Evolutionary conservation across 2,329 filamentous ascomycete species (phyloP), one percentile per base, ranked within the genome.

Genomic region (Alternaria metachromatica): DNA sequence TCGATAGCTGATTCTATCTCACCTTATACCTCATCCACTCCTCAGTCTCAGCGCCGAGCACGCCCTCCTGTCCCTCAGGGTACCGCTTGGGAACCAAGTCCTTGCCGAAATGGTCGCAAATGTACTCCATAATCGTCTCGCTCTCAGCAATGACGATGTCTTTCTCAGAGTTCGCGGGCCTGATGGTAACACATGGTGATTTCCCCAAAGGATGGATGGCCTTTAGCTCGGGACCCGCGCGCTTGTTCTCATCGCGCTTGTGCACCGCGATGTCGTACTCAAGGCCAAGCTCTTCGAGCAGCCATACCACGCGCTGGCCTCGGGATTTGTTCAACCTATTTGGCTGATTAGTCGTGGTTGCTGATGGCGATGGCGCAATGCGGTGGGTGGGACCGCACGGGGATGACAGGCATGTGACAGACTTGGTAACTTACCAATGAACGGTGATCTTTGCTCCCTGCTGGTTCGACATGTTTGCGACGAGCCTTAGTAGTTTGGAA

Each of bases 151-250:
- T 82, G 0, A 95, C 87, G 30, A 89, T 67, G 1, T 86, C 86
- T 64, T 85, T 80, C 3, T 80, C 72, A 12, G 74, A 79, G 1
- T 77, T 79, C 2, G 84, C 80, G 2, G 81, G 79, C 65, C 88
- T 82, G 71, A 97, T 84, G 9, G 87, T 87, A 68, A 98, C 82
- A 45, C 95, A 82, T 0, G 95, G 95, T 2, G 93, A 94, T 79
- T 97, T 97, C 65, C 95, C 95, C 5, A 97, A 85, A 0, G 93
- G 91, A 75, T 97, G 93, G 41, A 97, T 82, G 67, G 92, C 85
- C 74, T 91, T 90, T 49, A 97, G 86, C 73, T 92, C 90, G 0
- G 88, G 83, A 4, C 93, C 92, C 1, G 94, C 94, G n/a, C 92
- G 84, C 72, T 84, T 86, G 59, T 90, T 87, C 61, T 80, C 73